These are phyloP conservation scores for Kwoniella sp. DNA, from an alignment of 768 basidiomycete genomes.

Conservation along the genomic window DNA sequence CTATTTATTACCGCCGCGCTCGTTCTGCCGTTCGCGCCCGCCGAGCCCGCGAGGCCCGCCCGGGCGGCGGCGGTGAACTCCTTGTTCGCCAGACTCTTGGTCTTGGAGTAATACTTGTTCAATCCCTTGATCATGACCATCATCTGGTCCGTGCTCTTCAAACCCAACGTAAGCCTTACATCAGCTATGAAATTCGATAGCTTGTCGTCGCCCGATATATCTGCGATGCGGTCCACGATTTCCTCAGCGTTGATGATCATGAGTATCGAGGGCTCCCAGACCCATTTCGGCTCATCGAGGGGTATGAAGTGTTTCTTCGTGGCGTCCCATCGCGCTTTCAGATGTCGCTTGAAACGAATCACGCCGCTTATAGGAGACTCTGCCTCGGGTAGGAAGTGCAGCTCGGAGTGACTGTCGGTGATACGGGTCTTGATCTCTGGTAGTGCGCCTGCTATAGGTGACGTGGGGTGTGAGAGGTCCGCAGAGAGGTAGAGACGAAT, in stretches of 20 bases:
- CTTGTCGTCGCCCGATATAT: not conserved
- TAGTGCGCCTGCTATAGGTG: slow-evolving; percentile 45
- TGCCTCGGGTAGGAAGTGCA: slow-evolving; percentile 24
- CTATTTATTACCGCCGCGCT: not conserved
- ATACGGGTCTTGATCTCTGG: slow-evolving; percentile 43
- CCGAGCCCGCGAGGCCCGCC: slow-evolving; percentile 31
- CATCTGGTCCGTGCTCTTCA: slow-evolving; percentile 32
- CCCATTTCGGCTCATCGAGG: slow-evolving; percentile 31
- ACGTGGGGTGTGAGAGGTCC: slow-evolving; percentile 32
- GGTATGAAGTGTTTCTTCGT: slow-evolving; percentile 41
- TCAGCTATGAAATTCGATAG: slow-evolving; percentile 36
- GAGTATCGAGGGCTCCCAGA: slow-evolving; percentile 44
- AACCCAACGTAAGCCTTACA: slow-evolving; percentile 26
- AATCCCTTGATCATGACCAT: slow-evolving; percentile 53
- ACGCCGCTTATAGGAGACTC: slow-evolving; percentile 32
- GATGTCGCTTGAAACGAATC: slow-evolving; percentile 48
- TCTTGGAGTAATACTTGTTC: slow-evolving; percentile 44
- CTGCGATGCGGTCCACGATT: slow-evolving; percentile 37
- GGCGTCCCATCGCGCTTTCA: slow-evolving; percentile 42
- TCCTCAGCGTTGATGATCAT: slow-evolving; percentile 46
- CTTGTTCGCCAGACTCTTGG: slow-evolving; percentile 38
- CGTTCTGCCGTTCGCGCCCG: not conserved
- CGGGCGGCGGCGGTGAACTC: slow-evolving; percentile 44
- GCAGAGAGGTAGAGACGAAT: slow-evolving; percentile 47
- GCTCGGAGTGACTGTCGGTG: slow-evolving; percentile 33